These are phyloP conservation scores for Phycomyces blakesleeanus DNA, from an alignment of 192 early-diverging fungal genomes.

Conservation along the genomic window DNA sequence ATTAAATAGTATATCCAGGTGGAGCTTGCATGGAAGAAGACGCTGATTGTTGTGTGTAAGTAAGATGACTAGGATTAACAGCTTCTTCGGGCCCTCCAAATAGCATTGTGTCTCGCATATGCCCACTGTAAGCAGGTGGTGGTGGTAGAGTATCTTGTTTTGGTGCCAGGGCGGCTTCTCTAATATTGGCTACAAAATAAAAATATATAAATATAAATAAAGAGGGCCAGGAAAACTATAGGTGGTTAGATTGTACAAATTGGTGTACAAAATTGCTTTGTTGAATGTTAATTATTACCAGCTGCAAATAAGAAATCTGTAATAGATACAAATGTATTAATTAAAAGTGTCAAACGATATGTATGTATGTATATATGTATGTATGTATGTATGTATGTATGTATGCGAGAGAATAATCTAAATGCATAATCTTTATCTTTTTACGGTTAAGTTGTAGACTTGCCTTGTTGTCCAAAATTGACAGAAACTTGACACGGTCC, in stretches of 20 bases:
- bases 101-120: conserved; percentile 14
- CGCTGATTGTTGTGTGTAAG: not conserved
- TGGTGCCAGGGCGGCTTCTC: conserved; percentile 69
- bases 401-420: too few relatives aligned
- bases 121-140: conserved; percentile 62
- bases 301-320: conserved; percentile 19
- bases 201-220: too few relatives aligned
- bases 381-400: not conserved
- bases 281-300: conserved; percentile 3
- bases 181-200: conserved; percentile 59
- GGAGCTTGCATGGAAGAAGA: not conserved
- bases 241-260: too few relatives aligned
- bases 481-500: conserved; percentile 51
- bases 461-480: conserved; percentile 69
- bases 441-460: conserved; percentile 56
- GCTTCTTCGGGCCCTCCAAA: conserved; percentile 2
- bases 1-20: not conserved
- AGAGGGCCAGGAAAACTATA: too few relatives aligned
- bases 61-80: not conserved
- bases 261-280: not conserved
- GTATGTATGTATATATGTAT: not conserved
- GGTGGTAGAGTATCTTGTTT: conserved; percentile 57
- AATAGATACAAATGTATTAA: too few relatives aligned
- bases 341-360: not conserved
- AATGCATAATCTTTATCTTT: too few relatives aligned